Evolutionary conservation across 1,284 basidiomycete genomes (phyloP).

Genomic region (Meripilus lineatus): DNA sequence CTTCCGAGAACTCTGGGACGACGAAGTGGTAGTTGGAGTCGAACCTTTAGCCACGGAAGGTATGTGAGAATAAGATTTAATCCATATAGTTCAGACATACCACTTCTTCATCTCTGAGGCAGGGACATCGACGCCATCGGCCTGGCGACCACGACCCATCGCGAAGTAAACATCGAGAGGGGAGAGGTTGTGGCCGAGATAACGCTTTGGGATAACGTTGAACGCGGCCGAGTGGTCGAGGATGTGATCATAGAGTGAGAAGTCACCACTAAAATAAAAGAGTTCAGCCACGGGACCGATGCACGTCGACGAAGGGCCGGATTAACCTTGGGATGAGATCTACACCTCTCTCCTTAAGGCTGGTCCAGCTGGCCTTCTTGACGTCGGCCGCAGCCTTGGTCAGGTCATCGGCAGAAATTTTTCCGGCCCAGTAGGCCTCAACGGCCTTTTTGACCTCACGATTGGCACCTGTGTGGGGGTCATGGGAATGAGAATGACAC

Average conservation of each 20-base stretch:
- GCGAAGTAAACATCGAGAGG: slow-evolving; percentile 96
- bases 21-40: slow-evolving; percentile 99
- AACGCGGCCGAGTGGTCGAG: slow-evolving; percentile 97
- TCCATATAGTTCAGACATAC: slow-evolving; percentile 38
- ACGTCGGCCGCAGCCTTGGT: slow-evolving; percentile 86
- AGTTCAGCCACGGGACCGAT: slow-evolving; percentile 14
- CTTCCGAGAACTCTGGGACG: slow-evolving; percentile 93
- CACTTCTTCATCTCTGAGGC: slow-evolving; percentile 99
- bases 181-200: slow-evolving; percentile 83
- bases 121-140: slow-evolving; percentile 91
- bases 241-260: slow-evolving; percentile 98
- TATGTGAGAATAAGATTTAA: background rate
- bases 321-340: slow-evolving; percentile 89
- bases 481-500: background rate
- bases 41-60: slow-evolving; percentile 86
- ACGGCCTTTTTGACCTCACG: slow-evolving; percentile 99
- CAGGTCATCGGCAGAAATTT: slow-evolving; percentile 86
- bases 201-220: slow-evolving; percentile 96
- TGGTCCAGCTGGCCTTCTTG: slow-evolving; percentile 88
- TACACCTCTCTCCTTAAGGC: slow-evolving; percentile 85
- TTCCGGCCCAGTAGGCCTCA: slow-evolving; percentile 97
- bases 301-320: slow-evolving; percentile 2
- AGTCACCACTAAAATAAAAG: slow-evolving; percentile 74
- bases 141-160: slow-evolving; percentile 98
- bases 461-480: slow-evolving; percentile 63